phyloP scores from a whole-genome alignment of 805 yeast species.

The Torulaspora gathmanii region DNA sequence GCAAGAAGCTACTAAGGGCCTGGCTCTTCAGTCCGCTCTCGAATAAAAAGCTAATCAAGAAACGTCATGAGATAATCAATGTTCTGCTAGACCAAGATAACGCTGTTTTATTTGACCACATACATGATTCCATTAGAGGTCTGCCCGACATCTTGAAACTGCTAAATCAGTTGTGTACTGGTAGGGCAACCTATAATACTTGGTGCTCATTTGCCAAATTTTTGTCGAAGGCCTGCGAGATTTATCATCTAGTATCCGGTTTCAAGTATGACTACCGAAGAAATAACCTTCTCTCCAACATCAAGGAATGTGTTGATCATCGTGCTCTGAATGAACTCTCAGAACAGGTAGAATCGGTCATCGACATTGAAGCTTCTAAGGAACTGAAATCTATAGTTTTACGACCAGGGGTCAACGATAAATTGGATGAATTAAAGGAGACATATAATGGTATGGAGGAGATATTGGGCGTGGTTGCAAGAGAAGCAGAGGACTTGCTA shows the following conservation, averaged over 20 bases:
- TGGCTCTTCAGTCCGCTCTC: conserved; percentile 39
- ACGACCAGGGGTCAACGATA: not conserved
- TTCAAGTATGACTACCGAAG: not conserved
- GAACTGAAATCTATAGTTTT: not conserved
- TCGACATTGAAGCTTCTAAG: not conserved
- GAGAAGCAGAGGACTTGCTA: not conserved
- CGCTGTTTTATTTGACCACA: conserved; percentile 17
- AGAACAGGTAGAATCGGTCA: not conserved
- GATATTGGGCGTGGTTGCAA: not conserved
- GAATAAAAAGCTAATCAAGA: conserved; percentile 25
- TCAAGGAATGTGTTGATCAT: not conserved
- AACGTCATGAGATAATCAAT: conserved; percentile 32
- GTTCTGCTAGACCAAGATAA: conserved; percentile 24
- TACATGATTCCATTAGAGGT: conserved; percentile 22
- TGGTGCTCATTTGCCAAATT: conserved; percentile 35
- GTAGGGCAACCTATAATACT: conserved; percentile 24
- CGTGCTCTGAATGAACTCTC: not conserved
- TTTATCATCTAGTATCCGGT: conserved; percentile 5
- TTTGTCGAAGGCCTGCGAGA: conserved; percentile 18
- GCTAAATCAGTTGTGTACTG: conserved; percentile 21
- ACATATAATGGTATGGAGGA: not conserved
- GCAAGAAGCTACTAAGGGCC: conserved; percentile 29
- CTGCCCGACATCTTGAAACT: conserved; percentile 33
- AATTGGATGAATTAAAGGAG: not conserved
- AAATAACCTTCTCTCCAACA: not conserved